Percentiles rank a stretch among this genome's conserved stretches.
Conservation (phyloP, 495 filamentous ascomycete species). For the Lentithecium fluviatile region DNA sequence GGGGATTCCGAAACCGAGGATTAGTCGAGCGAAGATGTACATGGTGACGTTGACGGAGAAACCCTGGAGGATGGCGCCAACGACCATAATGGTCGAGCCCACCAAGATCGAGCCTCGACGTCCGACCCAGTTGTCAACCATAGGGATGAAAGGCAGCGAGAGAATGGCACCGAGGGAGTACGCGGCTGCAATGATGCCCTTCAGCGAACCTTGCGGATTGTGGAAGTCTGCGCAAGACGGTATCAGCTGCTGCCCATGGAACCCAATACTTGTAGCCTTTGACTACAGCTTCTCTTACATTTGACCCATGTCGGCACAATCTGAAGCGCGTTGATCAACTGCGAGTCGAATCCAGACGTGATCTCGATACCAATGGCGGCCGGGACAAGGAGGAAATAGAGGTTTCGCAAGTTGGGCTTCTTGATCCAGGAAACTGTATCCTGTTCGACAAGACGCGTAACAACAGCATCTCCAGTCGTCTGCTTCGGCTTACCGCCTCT, state of each 20-base stretch:
- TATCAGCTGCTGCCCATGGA: neutral
- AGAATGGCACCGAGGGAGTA: slow-evolving; percentile 56
- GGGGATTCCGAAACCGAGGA: slow-evolving; percentile 49
- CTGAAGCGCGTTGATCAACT: slow-evolving; percentile 69
- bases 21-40: slow-evolving; percentile 64
- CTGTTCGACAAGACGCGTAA: slow-evolving; percentile 56
- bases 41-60: slow-evolving; percentile 50
- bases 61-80: slow-evolving; percentile 60
- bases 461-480: slow-evolving; percentile 43
- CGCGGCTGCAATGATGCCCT: slow-evolving; percentile 35
- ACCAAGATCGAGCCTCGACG: slow-evolving; percentile 60
- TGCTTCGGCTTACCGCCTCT: slow-evolving; percentile 5
- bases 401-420: slow-evolving; percentile 58
- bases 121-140: slow-evolving; percentile 55
- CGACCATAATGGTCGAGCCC: slow-evolving; percentile 57
- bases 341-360: slow-evolving; percentile 70
- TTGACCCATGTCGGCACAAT: slow-evolving; percentile 58
- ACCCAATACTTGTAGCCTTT: too few relatives aligned
- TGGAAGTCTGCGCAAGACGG: slow-evolving; percentile 42
- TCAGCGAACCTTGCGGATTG: slow-evolving; percentile 43
- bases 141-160: slow-evolving; percentile 59
- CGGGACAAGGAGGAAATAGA: slow-evolving; percentile 66
- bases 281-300: slow-evolving; percentile 47
- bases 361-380: slow-evolving; percentile 68
- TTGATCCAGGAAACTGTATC: slow-evolving; percentile 60